Conservation (phyloP, 129 eudicot genomes). For the Flaveria ramosissima region DNA sequence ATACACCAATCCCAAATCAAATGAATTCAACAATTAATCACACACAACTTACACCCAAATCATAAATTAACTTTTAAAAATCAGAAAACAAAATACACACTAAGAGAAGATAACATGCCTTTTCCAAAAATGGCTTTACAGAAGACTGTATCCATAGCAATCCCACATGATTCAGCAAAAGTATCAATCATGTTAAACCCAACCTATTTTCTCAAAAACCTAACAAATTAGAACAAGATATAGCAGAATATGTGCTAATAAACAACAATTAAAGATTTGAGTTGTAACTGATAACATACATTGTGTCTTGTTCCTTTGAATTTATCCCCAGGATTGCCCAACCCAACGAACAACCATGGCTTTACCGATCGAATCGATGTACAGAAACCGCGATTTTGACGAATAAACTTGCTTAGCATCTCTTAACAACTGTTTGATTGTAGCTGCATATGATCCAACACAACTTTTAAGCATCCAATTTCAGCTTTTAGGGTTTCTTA, state of each 20-base stretch:
- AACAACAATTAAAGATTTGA: neutral
- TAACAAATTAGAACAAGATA: neutral
- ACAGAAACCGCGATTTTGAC: constrained; percentile 40
- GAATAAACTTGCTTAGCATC: constrained; percentile 45
- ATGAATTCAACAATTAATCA: neutral
- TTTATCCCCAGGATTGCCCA: constrained; percentile 88
- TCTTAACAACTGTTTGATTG: neutral
- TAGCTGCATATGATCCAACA: constrained; percentile 2
- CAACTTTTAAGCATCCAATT: neutral
- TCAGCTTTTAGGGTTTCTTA: neutral
- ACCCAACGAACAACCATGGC: constrained; percentile 88
- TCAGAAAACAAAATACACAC: neutral
- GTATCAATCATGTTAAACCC: constrained; percentile 92
- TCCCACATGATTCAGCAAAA: constrained; percentile 66
- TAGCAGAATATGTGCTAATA: neutral
- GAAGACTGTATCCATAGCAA: constrained; percentile 61
- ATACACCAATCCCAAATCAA: constrained; percentile 15
- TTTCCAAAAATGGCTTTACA: constrained; percentile 86
- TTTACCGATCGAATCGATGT: constrained; percentile 46
- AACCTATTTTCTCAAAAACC: constrained; percentile 36
- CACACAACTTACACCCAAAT: neutral
- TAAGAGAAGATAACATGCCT: constrained; percentile 49
- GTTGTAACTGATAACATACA: constrained; percentile 33
- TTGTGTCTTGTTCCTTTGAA: constrained; percentile 87
- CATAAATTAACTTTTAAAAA: neutral